A percentile compares a stretch with the other conserved stretches of the same genome.
Evolutionary conservation across 1,139 yeast genomes (phyloP).

Genomic region (Yamadazyma buinensis): DNA sequence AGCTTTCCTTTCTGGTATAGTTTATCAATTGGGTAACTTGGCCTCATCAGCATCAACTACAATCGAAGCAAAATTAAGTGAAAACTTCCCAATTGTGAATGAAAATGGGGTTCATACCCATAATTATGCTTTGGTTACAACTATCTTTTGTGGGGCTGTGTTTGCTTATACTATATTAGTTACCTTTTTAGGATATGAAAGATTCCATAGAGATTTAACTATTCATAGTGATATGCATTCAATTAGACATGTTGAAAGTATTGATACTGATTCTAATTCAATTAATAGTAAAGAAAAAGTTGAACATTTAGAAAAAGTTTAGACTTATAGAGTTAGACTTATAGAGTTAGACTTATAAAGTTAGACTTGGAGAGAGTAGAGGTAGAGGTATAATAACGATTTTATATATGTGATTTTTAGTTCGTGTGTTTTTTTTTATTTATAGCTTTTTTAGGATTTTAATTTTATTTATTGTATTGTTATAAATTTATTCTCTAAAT

Average conservation of each 20-base stretch:
- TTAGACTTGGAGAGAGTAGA: too few relatives aligned
- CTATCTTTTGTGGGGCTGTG: constrained; percentile 36
- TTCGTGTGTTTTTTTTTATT: too few relatives aligned
- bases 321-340: too few relatives aligned
- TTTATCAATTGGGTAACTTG: constrained; percentile 39
- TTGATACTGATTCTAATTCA: constrained; percentile 1
- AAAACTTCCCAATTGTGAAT: constrained; percentile 23
- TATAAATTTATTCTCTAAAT: too few relatives aligned
- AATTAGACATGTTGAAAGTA: constrained; percentile 5
- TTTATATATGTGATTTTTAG: too few relatives aligned
- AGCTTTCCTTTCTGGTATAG: constrained; percentile 34
- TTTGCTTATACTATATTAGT: constrained; percentile 27
- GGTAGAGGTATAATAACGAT: too few relatives aligned
- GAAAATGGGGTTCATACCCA: constrained; percentile 20
- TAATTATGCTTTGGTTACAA: constrained; percentile 37
- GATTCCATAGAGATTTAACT: constrained; percentile 19
- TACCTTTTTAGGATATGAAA: constrained; percentile 33
- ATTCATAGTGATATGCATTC: constrained; percentile 12
- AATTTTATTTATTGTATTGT: too few relatives aligned
- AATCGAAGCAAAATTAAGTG: constrained; percentile 33
- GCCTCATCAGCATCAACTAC: constrained; percentile 35
- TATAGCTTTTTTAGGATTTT: too few relatives aligned
- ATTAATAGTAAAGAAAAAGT: constrained; percentile 3
- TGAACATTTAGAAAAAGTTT: constrained; percentile 3
- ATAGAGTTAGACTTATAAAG: too few relatives aligned